Evolutionary conservation across 148 eudicot species (phyloP), one percentile per base, ranked within the genome.

Genomic region (Polygonum aviculare): DNA sequence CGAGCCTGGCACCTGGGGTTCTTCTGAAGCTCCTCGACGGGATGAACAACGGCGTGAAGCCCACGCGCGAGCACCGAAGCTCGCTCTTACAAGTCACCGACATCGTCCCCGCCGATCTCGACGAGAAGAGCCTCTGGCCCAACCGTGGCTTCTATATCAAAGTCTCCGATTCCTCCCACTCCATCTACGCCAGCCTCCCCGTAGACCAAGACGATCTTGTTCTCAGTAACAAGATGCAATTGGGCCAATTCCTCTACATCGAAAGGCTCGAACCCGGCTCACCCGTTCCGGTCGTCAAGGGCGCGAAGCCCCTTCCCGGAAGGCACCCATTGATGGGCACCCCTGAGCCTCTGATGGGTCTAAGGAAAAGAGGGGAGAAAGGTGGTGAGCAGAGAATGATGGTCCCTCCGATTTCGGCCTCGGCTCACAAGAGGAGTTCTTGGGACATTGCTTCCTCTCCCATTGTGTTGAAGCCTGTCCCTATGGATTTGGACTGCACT

Each of bases 201-300:
- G 84, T 82, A 54, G 98, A 95, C 12, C 96, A 95, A 83, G 97
- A 92, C 71, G 98, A 92, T 78, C 90, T 95, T 71, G 92, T 95
- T 57, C 50, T 95, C 11, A 92, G 96, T 83, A 88, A 95, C 73
- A 89, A 88, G 77, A 82, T 95, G 88, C 97, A 92, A 65, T 73
- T 95, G 35, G 98, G 98, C 0, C 98, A 95, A 83, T 92, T 92
- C 81, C 80, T 92, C 44, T 89, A 92, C 67, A 88, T 92, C 3
- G 97, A 95, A 0, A 83, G 74, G 75, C 40, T 95, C 16, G 96
- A 90, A 55, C 88, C 92, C 0, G 96, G 96, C 0, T 92, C 94
- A 16, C 98, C 97, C 15, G 97, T 95, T 76, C 98, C 97, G 1
- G 74, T 92, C 1, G 86, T 87, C 0, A 88, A 83, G 44, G 98